Evolutionary conservation across 805 yeast genomes (phyloP).

Genomic region (Myxozyma geophila): DNA sequence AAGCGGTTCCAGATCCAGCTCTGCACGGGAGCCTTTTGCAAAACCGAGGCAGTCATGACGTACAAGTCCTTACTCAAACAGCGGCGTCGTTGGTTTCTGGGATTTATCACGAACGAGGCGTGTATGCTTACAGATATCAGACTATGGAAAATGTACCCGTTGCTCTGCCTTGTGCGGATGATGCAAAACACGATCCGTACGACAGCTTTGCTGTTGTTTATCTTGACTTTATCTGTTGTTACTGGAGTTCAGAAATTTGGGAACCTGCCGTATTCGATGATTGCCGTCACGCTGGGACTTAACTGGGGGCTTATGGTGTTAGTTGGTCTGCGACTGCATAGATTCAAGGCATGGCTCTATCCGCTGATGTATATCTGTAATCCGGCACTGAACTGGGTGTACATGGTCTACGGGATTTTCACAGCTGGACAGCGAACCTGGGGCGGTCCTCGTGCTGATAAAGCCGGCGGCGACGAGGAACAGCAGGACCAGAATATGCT

Average conservation of each 20-base stretch:
- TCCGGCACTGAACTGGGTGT: slow-evolving; percentile 31
- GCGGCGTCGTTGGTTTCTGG: slow-evolving; percentile 35
- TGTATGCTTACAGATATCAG: slow-evolving; percentile 36
- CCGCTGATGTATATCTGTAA: slow-evolving; percentile 31
- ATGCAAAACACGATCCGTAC: slow-evolving; percentile 36
- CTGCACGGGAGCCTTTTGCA: slow-evolving; percentile 35
- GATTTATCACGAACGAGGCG: slow-evolving; percentile 33
- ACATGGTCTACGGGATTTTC: slow-evolving; percentile 33
- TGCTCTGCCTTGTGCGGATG: slow-evolving; percentile 30
- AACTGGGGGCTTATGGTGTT: slow-evolving; percentile 32
- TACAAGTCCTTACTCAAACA: slow-evolving; percentile 28
- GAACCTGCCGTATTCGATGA: slow-evolving; percentile 21
- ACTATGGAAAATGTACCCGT: slow-evolving; percentile 33
- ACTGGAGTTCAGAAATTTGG: slow-evolving; percentile 1
- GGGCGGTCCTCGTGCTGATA: slow-evolving; percentile 36
- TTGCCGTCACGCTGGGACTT: slow-evolving; percentile 22
- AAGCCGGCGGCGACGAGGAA: slow-evolving; percentile 18
- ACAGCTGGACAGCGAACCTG: slow-evolving; percentile 34
- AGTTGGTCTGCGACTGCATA: slow-evolving; percentile 24
- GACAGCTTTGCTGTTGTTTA: slow-evolving; percentile 25
- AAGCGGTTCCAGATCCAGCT: slow-evolving; percentile 33
- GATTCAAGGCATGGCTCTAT: slow-evolving; percentile 31
- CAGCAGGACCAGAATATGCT: neutral
- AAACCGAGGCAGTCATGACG: slow-evolving; percentile 32
- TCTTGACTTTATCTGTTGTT: slow-evolving; percentile 20